Evolutionary conservation across 1,284 basidiomycete species (phyloP).

Genomic region (Somion occarium): DNA sequence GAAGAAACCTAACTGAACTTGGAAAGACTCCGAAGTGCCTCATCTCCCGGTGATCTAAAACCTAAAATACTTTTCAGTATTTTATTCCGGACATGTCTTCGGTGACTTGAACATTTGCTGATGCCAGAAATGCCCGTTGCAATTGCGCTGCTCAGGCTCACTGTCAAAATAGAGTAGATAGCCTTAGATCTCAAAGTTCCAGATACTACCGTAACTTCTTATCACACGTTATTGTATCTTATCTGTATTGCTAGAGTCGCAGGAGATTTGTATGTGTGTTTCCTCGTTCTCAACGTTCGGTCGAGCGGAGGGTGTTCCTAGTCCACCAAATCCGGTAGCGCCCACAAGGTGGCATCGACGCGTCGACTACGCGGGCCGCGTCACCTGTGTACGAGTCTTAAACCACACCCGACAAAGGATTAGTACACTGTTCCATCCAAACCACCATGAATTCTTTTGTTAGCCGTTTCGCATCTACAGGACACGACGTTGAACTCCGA

Average conservation of each 20-base stretch:
- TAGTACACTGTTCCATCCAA: conserved; percentile 15
- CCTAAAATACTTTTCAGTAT: neutral
- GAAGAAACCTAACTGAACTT: conserved; percentile 15
- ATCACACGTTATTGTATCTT: too few species aligned
- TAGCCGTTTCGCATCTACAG: conserved; percentile 57
- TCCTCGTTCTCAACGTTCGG: too few species aligned
- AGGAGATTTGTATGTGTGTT: too few species aligned
- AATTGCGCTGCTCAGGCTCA: too few species aligned
- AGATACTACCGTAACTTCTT: too few species aligned
- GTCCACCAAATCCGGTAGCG: neutral
- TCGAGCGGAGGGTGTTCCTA: too few species aligned
- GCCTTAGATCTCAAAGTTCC: too few species aligned
- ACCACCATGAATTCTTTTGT: conserved; percentile 75
- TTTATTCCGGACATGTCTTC: neutral
- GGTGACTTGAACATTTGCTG: too few species aligned
- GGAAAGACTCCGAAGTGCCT: neutral
- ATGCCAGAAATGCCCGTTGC: too few species aligned
- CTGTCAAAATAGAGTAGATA: too few species aligned
- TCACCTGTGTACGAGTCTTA: conserved; percentile 29
- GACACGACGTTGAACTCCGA: conserved; percentile 43
- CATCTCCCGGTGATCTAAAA: neutral
- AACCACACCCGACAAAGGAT: conserved; percentile 17
- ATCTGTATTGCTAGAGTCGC: too few species aligned
- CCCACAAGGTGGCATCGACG: conserved; percentile 10
- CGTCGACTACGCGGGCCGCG: conserved; percentile 37